phyloP scores from a whole-genome alignment of 2,329 filamentous ascomycete species.

The Cladosporium sp. region DNA sequence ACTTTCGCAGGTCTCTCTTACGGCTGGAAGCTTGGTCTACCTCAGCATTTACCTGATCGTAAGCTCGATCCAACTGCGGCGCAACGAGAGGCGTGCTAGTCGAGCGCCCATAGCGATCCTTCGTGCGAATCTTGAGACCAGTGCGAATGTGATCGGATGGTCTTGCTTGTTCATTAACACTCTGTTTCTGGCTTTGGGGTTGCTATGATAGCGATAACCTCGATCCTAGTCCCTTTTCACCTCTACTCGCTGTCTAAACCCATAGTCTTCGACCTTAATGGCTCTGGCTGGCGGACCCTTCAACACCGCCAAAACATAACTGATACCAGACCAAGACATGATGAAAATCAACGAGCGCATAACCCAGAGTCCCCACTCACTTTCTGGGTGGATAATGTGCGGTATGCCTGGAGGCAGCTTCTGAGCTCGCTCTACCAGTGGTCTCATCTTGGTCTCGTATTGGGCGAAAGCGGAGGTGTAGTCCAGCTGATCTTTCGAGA shows the following conservation, averaged over 20 bases:
- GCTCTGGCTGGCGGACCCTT: conserved; percentile 19
- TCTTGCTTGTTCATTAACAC: neutral
- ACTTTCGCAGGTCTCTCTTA: neutral
- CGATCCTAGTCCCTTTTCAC: neutral
- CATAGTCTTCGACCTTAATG: conserved; percentile 32
- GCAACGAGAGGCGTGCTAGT: neutral
- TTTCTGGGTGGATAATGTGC: conserved; percentile 17
- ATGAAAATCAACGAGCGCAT: neutral
- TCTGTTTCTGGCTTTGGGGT: neutral
- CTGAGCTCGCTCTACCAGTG: conserved; percentile 30
- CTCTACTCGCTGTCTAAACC: conserved; percentile 21
- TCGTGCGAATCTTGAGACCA: neutral
- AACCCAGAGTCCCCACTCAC: conserved; percentile 17
- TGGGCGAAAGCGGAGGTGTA: conserved; percentile 25
- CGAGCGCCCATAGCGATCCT: neutral
- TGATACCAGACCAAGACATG: conserved; percentile 1
- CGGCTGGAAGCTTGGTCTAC: neutral
- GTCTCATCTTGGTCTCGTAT: conserved; percentile 32
- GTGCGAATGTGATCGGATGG: neutral
- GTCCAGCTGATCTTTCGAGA: conserved; percentile 5
- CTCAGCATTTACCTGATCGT: neutral
- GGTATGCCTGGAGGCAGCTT: conserved; percentile 26
- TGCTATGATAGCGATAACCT: neutral
- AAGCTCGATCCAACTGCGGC: no score
- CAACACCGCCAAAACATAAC: conserved; percentile 13